Percentiles rank a stretch among this genome's conserved stretches.
These are phyloP conservation scores for Pichia paraexigua DNA, from an alignment of 805 yeast species.

Conservation along the genomic window DNA sequence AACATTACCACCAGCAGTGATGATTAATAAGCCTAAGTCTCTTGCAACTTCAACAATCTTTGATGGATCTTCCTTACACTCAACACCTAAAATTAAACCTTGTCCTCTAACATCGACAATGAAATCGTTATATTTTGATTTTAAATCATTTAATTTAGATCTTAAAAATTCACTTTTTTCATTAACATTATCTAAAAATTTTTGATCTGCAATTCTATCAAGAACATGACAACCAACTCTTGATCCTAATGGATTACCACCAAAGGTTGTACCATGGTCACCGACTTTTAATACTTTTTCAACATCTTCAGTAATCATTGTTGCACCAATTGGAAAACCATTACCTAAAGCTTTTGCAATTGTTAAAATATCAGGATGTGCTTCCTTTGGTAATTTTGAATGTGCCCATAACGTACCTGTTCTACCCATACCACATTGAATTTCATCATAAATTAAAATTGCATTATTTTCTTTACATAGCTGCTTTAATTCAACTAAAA, in stretches of 20 bases:
- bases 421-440: conserved; percentile 94
- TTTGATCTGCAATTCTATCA: conserved; percentile 51
- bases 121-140: conserved; percentile 48
- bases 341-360: conserved; percentile 96
- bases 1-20: conserved; percentile 90
- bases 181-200: conserved; percentile 53
- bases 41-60: conserved; percentile 61
- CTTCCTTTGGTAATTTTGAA: conserved; percentile 58
- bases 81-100: conserved; percentile 81
- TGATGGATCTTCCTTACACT: conserved; percentile 59
- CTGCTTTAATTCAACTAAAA: conserved; percentile 55
- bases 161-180: conserved; percentile 51
- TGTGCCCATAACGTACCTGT: conserved; percentile 95
- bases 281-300: conserved; percentile 73
- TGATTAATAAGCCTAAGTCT: conserved; percentile 72
- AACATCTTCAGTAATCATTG: conserved; percentile 74
- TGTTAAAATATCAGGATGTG: conserved; percentile 91
- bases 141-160: conserved; percentile 41
- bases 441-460: conserved; percentile 84
- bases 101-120: conserved; percentile 74
- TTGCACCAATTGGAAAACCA: conserved; percentile 94
- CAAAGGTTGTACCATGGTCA: conserved; percentile 97
- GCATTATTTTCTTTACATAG: conserved; percentile 65
- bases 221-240: conserved; percentile 75
- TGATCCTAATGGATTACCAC: conserved; percentile 92